Percentiles rank a stretch among this genome's conserved stretches.
These are phyloP conservation scores for Ascosphaera pollenicola DNA, from an alignment of 2,329 filamentous ascomycete species.

Conservation along the genomic window DNA sequence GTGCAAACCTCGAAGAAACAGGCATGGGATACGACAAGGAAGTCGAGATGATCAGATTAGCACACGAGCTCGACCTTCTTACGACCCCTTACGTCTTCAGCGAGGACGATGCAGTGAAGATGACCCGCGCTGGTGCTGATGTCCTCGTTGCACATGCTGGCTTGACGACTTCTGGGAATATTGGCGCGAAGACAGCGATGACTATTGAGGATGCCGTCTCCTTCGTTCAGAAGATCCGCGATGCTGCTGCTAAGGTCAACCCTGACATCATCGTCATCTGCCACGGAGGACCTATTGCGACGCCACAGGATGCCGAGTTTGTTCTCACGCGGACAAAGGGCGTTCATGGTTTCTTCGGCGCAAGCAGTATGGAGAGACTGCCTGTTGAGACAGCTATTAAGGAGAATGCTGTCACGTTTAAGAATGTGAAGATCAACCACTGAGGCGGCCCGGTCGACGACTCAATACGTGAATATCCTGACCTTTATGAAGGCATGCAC, in stretches of 20 bases:
- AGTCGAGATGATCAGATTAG: conserved; percentile 42
- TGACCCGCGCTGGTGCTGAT: conserved; percentile 44
- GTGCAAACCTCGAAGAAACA: conserved; percentile 46
- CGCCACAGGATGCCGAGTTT: conserved; percentile 39
- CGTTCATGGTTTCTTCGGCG: conserved; percentile 51
- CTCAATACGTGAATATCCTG: too few relatives aligned
- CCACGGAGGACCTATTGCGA: conserved; percentile 46
- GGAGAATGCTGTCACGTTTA: conserved; percentile 33
- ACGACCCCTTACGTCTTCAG: conserved; percentile 52
- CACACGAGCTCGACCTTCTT: conserved; percentile 35
- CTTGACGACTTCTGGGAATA: conserved; percentile 39
- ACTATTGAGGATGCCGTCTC: conserved; percentile 40
- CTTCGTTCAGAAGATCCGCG: conserved; percentile 39
- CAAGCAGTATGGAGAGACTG: conserved; percentile 44
- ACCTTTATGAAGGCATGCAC: too few relatives aligned
- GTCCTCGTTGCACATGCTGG: conserved; percentile 48
- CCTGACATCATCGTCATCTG: conserved; percentile 43
- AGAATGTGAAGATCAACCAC: conserved; percentile 9
- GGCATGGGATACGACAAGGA: conserved; percentile 47
- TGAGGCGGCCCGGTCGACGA: too few relatives aligned
- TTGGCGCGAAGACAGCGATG: conserved; percentile 40
- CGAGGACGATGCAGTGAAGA: conserved; percentile 35
- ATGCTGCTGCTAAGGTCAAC: conserved; percentile 34
- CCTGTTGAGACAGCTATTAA: conserved; percentile 46
- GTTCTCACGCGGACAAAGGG: conserved; percentile 37